Evolutionary conservation across 108 stramenopile genomes (phyloP), one percentile per base, ranked within the genome.

Genomic region (Cyclotella choctawhatcheeana): DNA sequence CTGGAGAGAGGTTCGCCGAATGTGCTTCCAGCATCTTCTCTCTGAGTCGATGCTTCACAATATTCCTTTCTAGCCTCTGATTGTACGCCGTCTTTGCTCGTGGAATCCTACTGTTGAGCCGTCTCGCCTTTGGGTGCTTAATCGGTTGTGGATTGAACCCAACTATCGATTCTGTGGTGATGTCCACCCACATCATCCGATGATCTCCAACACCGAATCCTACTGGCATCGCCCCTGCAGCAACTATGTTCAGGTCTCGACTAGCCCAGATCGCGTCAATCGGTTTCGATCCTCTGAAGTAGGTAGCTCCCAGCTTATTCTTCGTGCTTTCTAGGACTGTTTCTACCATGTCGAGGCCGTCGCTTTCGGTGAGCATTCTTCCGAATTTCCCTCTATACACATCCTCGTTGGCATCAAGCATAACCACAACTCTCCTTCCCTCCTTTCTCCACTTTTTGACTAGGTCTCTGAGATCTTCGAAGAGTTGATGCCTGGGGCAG

Each of bases 251-350:
- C 4, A 55, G 25, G 27, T 66, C 64, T 27, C 27, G 48, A 1
- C 48, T 48, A 1, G 44, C 25, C 64, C 64, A 66, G 1, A 66
- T 27, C 0, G 16, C 48, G 17, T 66, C 63, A 20, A 64, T 64
- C 4, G 63, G 63, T 4, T 3, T 44, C 2, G 40, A 43, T 6
- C 63, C 63, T 5, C 44, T 21, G 24, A 48, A 31, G 48, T 50
- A 51, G 4, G 64, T 66, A 2, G 45, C 22, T 27, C 48, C 64
- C 17, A 51, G 27, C 27, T 17, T 20, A 4, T 16, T 66, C 25
- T 27, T 27, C 2, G 45, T 48, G 26, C 17, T 32, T 1, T 50
- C 3, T 1, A 26, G 14, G 13, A 51, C 29, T 3, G 30, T 5
- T 18, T 66, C 48, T 29, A 14, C 30, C 48, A 66, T 48, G 14